A percentile compares a stretch with the other conserved stretches of the same genome.
Conservation (phyloP, 345 rosid genomes). For the Leavenworthia alabamica region DNA sequence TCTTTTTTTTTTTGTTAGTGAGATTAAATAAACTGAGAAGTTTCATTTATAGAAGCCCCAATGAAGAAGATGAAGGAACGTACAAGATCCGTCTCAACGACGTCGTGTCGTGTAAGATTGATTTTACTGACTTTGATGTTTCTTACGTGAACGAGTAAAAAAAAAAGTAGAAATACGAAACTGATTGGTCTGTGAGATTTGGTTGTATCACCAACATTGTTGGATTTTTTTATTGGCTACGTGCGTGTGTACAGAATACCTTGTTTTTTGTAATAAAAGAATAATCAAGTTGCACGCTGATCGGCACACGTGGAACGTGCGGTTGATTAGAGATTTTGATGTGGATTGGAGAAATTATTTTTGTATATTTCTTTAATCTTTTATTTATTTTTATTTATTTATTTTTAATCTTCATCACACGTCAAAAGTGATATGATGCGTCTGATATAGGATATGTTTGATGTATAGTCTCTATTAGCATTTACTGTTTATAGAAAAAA, state of each 20-base stretch:
- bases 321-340: conserved; percentile 23
- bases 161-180: neutral
- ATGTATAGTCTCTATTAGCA: conserved; percentile 10
- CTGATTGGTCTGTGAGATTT: conserved; percentile 25
- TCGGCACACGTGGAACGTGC: conserved; percentile 31
- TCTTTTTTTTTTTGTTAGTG: no score
- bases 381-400: no score
- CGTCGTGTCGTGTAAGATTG: neutral
- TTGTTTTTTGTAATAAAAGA: neutral
- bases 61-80: conserved; percentile 5
- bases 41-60: conserved; percentile 18
- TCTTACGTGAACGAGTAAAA: neutral
- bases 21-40: conserved; percentile 4
- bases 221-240: conserved; percentile 7
- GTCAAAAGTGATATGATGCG: neutral
- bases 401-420: no score
- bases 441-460: neutral
- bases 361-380: no score
- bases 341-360: conserved; percentile 16
- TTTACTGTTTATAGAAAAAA: neutral
- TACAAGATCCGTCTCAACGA: conserved; percentile 6
- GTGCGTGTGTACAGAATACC: conserved; percentile 20
- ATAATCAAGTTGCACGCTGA: conserved; percentile 30
- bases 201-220: conserved; percentile 16
- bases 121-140: conserved; percentile 20